phyloP scores from a whole-genome alignment of 257 asterid genomes.

The Asclepias syriaca region DNA sequence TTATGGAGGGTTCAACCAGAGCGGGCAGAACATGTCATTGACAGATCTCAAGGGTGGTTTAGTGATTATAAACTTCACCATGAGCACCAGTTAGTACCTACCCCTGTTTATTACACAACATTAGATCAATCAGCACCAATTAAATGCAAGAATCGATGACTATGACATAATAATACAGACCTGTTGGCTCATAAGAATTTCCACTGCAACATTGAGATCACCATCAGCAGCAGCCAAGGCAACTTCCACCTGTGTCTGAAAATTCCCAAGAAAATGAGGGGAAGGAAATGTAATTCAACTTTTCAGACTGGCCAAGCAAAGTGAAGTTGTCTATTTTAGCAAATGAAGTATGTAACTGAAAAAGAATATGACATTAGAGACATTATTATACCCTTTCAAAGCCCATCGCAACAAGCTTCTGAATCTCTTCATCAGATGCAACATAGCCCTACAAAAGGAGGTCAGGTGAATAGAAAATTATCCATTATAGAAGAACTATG shows the following conservation, averaged over 20 bases:
- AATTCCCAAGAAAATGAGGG: neutral
- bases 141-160: neutral
- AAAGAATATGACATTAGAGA: neutral
- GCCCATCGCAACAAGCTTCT: conserved; percentile 93
- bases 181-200: conserved; percentile 96
- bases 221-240: conserved; percentile 95
- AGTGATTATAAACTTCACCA: neutral
- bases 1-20: neutral
- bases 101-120: neutral
- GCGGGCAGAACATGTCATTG: neutral
- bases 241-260: conserved; percentile 91
- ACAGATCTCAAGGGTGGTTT: neutral
- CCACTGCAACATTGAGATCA: conserved; percentile 77
- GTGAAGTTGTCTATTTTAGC: neutral
- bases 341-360: neutral
- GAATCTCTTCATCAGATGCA: conserved; percentile 62
- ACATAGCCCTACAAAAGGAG: conserved; percentile 36
- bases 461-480: conserved; percentile 15
- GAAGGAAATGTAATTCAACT: neutral
- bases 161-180: conserved; percentile 25
- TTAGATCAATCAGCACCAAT: neutral
- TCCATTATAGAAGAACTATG: conserved; percentile 7
- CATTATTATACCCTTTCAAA: conserved; percentile 65
- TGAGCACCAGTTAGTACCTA: neutral
- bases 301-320: neutral